These are phyloP conservation scores for Boletus fagicola DNA, from an alignment of 768 basidiomycete species.

Conservation along the genomic window DNA sequence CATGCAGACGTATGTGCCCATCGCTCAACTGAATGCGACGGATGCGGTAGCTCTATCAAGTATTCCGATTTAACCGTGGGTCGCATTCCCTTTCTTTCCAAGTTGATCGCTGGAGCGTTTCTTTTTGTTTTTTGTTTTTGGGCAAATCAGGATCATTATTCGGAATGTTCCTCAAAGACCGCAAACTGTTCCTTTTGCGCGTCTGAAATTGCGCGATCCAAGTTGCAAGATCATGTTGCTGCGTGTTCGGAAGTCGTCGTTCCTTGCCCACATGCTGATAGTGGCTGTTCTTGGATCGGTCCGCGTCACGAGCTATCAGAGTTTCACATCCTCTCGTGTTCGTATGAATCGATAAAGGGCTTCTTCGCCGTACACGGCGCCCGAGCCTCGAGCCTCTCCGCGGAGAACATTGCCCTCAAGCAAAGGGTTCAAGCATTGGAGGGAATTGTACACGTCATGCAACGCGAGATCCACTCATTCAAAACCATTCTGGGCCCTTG, in stretches of 20 bases:
- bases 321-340: slow-evolving; percentile 44
- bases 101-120: slow-evolving; percentile 3
- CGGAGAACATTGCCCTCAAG: slow-evolving; percentile 66
- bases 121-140: neutral
- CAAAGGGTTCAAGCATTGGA: slow-evolving; percentile 60
- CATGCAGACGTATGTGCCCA: slow-evolving; percentile 40
- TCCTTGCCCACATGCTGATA: slow-evolving; percentile 43
- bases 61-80: slow-evolving; percentile 40
- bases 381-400: slow-evolving; percentile 43
- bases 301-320: slow-evolving; percentile 35
- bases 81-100: slow-evolving; percentile 1
- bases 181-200: slow-evolving; percentile 43
- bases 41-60: slow-evolving; percentile 36
- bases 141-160: slow-evolving; percentile 37
- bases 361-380: slow-evolving; percentile 49
- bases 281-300: slow-evolving; percentile 59
- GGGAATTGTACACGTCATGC: slow-evolving; percentile 46
- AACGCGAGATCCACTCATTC: slow-evolving; percentile 55
- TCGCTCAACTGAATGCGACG: slow-evolving; percentile 39
- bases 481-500: slow-evolving; percentile 66
- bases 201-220: slow-evolving; percentile 35
- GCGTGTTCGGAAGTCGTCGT: slow-evolving; percentile 41
- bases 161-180: slow-evolving; percentile 37
- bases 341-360: slow-evolving; percentile 61
- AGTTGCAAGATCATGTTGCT: slow-evolving; percentile 34